A percentile compares a stretch with the other conserved stretches of the same genome.
phyloP scores from a whole-genome alignment of 441 rosid genomes.

The Aquilaria agallochum region DNA sequence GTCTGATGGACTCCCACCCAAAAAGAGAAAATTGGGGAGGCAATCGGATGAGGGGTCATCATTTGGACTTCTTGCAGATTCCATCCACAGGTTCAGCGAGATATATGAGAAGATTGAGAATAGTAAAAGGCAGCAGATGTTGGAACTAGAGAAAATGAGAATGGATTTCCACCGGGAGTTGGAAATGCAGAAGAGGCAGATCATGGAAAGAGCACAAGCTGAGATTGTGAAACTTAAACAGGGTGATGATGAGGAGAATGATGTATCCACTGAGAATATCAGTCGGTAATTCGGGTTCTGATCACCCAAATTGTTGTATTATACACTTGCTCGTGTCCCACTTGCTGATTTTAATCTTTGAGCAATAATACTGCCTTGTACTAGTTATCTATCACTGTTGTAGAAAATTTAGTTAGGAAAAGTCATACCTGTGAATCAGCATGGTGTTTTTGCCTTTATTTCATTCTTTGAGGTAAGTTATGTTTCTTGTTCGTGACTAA shows the following conservation, averaged over 20 bases:
- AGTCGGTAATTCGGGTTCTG: conserved; percentile 32
- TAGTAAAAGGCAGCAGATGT: conserved; percentile 73
- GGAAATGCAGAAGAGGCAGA: conserved; percentile 84
- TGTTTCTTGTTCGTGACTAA: too few species aligned
- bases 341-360: conserved; percentile 8
- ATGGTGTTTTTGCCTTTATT: too few species aligned
- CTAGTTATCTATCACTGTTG: too few species aligned
- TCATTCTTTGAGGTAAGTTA: too few species aligned
- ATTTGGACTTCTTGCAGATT: conserved; percentile 67
- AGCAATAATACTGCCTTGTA: conserved; percentile 18
- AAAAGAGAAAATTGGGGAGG: conserved; percentile 55
- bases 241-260: conserved; percentile 41
- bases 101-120: conserved; percentile 91
- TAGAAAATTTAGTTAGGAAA: too few species aligned
- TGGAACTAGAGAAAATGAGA: conserved; percentile 89
- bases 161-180: conserved; percentile 82
- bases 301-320: conserved; percentile 26
- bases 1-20: conserved; percentile 71
- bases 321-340: conserved; percentile 13
- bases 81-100: conserved; percentile 69
- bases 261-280: conserved; percentile 53
- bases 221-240: conserved; percentile 69
- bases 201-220: conserved; percentile 70
- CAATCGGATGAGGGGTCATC: conserved; percentile 51
- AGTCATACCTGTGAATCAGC: too few species aligned